Evolutionary conservation across 2,329 filamentous ascomycete species (phyloP), one percentile per base, ranked within the genome.

Genomic region (Fusarium avenaceum): DNA sequence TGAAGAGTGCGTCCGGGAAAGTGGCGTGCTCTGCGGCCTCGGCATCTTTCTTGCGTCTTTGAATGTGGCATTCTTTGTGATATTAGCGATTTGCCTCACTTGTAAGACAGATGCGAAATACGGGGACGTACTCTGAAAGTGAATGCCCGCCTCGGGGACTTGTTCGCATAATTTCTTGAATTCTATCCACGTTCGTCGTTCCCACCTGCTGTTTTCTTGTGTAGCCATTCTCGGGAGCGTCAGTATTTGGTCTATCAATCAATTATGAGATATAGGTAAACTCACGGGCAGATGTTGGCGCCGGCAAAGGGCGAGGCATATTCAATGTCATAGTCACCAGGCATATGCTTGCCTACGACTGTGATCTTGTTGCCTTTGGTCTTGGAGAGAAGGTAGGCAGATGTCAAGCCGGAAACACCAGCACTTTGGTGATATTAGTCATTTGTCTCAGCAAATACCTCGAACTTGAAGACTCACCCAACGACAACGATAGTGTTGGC

Each of bases 221-320:
- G 74, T 70, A 3, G 80, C 78, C 83, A 86, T 85, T 1, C 83
- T 85, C 57, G 3, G 15, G 20, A 5, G 17, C n/a, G 19, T 68
- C 26, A 68, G 65, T 24, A 20, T 4, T 9, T 46, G 17, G 35
- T n/a, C 17, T 38, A 24, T 9, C 35, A 14, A 7, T 6, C 20
- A 14, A 7, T 6, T 15, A 32, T 10, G 7, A 3, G 24, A 30
- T 24, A 3, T 19, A 19, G 10, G n/a, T 19, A n/a, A 24, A 83
- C 89, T 65, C 73, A 92, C 89, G 91, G 93, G 62, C 91, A 78
- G 74, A 89, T 90, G 75, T 96, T 95, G 65, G 93, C 93, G 15
- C 93, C 93, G 5, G 93, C 93, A 91, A 92, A 96, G 1, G 93
- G 93, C 7, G 92, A 96, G 1, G 92, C 90, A 77, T 97, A 97